phyloP scores from a whole-genome alignment of 2,329 filamentous ascomycete genomes.

The Colletotrichum graminicola region DNA sequence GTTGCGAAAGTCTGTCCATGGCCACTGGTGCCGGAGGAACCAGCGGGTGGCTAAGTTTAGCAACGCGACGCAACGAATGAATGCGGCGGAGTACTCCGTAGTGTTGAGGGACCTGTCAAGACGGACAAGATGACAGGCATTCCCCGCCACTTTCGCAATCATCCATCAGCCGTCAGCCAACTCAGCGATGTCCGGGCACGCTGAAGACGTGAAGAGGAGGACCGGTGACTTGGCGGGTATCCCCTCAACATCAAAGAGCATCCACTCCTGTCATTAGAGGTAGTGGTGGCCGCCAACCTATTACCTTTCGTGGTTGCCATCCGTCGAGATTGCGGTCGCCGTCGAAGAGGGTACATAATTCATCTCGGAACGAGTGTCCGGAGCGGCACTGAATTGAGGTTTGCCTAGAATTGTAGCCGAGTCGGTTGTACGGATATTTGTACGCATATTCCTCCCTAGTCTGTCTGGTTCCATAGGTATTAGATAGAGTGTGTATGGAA shows the following conservation, averaged over 20 bases:
- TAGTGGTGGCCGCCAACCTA: not conserved
- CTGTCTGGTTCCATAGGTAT: not conserved
- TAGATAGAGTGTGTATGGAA: not conserved
- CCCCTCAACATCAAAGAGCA: not conserved
- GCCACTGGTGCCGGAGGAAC: conserved; percentile 12
- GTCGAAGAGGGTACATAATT: not conserved
- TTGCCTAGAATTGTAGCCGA: conserved; percentile 10
- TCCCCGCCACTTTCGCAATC: conserved; percentile 12
- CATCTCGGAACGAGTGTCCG: not conserved
- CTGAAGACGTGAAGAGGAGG: not conserved
- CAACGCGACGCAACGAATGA: conserved; percentile 10
- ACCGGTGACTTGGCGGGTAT: not conserved
- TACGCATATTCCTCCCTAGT: not conserved
- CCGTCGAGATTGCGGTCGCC: not conserved
- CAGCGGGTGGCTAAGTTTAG: conserved; percentile 38
- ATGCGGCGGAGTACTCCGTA: not conserved
- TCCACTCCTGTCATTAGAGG: not conserved
- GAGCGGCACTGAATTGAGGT: not conserved
- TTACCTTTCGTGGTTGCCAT: not conserved
- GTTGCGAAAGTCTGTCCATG: conserved; percentile 1
- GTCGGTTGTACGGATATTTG: not conserved
- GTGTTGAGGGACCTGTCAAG: no score
- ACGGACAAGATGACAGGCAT: no score
- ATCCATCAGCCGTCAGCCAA: conserved; percentile 3
- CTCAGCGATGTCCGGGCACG: not conserved